Evolutionary conservation across 2,329 filamentous ascomycete species (phyloP).

Genomic region (Penicillium psychrosexuale): DNA sequence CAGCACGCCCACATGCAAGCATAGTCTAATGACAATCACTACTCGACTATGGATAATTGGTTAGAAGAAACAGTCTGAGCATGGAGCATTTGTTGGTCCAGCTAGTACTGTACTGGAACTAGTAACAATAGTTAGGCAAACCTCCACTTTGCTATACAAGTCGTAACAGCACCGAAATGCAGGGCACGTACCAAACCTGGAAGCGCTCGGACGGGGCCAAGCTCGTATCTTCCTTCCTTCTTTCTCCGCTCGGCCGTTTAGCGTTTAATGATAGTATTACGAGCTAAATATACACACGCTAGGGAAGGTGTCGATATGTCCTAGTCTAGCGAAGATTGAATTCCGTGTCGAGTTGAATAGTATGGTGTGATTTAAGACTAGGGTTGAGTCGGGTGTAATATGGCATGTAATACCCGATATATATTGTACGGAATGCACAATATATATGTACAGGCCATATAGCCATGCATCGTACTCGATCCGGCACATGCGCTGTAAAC

Average conservation of each 20-base stretch:
- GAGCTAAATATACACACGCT: not conserved
- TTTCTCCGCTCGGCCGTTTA: not conserved
- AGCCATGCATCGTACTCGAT: not conserved
- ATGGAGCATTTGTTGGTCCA: not conserved
- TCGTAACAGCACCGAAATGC: not conserved
- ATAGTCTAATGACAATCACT: not conserved
- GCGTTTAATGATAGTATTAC: not conserved
- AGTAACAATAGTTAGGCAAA: not conserved
- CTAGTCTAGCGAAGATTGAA: not conserved
- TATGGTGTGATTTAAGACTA: not conserved
- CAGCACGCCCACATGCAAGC: not conserved
- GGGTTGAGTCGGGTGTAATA: not conserved
- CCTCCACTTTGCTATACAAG: not conserved
- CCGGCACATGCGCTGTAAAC: not conserved
- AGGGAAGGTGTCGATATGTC: not conserved
- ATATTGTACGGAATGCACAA: not conserved
- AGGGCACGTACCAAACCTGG: not conserved
- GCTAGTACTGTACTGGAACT: not conserved
- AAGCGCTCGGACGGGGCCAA: conserved; percentile 6
- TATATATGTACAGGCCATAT: not conserved
- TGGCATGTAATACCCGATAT: not conserved
- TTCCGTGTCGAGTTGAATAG: not conserved
- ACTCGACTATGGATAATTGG: not conserved
- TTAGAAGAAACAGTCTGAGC: too few relatives aligned
- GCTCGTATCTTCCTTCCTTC: not conserved